Evolutionary conservation across 805 yeast genomes (phyloP), one percentile per base, ranked within the genome.

Genomic region (Lipomyces kockii): DNA sequence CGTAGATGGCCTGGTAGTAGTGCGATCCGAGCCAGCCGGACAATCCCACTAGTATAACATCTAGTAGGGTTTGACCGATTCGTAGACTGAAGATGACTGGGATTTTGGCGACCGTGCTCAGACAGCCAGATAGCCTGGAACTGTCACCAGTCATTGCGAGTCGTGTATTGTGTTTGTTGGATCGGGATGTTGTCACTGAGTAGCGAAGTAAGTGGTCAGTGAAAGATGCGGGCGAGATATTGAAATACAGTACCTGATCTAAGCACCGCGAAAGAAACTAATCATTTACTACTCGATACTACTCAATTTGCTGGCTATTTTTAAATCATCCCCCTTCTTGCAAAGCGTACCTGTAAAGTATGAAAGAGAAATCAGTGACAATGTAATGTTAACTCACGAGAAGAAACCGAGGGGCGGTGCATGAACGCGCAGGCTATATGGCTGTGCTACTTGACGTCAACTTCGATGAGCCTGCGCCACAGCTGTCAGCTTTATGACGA

Each of bases 1-100:
- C 71, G 46, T 64, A 63, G 20, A 67, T 34, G 14, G 71, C 37
- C n/a, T 62, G 35, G 58, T 67, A 67, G 29, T 54, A 60, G 53
- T 54, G 52, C 5, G 29, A 35, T 25, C 35, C 64, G 12, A 67
- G 66, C 65, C 66, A 67, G 34, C 58, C 62, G 32, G 68, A 17
- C 20, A 67, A n/a, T 11, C 71, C 71, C 25, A 67, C 60, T 17
- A 61, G 53, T 3, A 67, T 56, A n/a, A 67, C 11, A 43, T 61
- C 61, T n/a, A 56, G 49, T 22, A 64, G 2, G 22, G 61, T 25
- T 35, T 67, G 68, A 7, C 60, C 60, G 12, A 37, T 35, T 17
- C 70, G 65, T 12, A 64, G 32, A 17, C 34, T 22, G 29, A 61
- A 53, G 14, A 66, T 51, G 49, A 49, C 62, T 20, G 69, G 66